A percentile compares a stretch with the other conserved stretches of the same genome.
phyloP scores from a whole-genome alignment of 2,329 filamentous ascomycete genomes.

The Truncatella angustata region DNA sequence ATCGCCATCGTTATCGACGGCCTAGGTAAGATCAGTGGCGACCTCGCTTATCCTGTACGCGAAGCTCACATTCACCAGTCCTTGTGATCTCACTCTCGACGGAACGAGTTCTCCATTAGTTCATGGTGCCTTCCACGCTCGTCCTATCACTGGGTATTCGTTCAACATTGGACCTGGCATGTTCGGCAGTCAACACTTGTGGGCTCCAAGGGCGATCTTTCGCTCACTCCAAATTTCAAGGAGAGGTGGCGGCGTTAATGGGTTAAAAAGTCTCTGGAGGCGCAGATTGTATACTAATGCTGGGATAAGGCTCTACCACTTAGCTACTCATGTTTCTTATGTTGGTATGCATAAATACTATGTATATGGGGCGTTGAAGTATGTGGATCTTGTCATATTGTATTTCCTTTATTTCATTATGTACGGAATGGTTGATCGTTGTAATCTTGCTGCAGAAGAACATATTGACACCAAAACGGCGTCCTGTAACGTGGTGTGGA shows the following conservation, averaged over 20 bases:
- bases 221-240: background rate
- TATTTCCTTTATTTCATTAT: no score
- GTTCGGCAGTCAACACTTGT: background rate
- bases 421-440: no score
- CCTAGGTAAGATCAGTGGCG: background rate
- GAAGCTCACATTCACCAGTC: background rate
- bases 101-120: background rate
- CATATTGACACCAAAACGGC: no score
- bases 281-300: background rate
- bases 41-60: no score
- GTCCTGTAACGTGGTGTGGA: no score
- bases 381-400: no score
- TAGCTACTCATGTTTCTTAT: no score
- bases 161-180: background rate
- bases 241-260: background rate
- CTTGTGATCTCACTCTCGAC: background rate
- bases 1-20: background rate
- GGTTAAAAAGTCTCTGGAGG: background rate
- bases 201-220: background rate
- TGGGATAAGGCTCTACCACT: background rate
- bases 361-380: background rate
- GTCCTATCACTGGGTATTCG: background rate
- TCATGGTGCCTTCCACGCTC: background rate
- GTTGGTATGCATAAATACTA: no score
- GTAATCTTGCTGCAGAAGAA: no score